Evolutionary conservation across 345 rosid species (phyloP).

Genomic region (Pelargonium nanum): DNA sequence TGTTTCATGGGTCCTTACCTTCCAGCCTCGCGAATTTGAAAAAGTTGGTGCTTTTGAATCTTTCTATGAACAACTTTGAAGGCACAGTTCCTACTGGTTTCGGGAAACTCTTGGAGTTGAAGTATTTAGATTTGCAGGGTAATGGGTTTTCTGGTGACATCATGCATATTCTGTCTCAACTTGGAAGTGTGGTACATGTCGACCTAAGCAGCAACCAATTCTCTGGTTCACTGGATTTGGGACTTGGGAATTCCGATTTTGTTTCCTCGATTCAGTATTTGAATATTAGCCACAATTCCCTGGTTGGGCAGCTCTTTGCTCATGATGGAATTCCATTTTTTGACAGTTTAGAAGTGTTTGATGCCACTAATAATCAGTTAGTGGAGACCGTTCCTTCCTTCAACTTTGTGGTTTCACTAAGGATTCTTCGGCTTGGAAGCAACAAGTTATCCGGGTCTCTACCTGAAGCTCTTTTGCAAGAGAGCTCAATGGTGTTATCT

Average conservation of each 20-base stretch:
- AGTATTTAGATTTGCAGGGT: constrained; percentile 49
- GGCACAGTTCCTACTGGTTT: constrained; percentile 47
- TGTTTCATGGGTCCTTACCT: constrained; percentile 46
- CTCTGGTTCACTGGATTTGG: constrained; percentile 69
- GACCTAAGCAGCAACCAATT: constrained; percentile 67
- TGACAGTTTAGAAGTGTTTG: constrained; percentile 77
- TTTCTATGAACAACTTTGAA: constrained; percentile 45
- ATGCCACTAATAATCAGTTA: constrained; percentile 69
- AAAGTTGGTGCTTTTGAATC: constrained; percentile 39
- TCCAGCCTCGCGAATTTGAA: constrained; percentile 29
- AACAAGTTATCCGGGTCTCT: constrained; percentile 58
- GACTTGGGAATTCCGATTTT: constrained; percentile 48
- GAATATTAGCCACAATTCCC: constrained; percentile 51
- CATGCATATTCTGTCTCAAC: constrained; percentile 45
- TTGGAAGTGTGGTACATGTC: constrained; percentile 36
- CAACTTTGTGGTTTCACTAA: constrained; percentile 64
- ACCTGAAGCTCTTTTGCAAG: constrained; percentile 59
- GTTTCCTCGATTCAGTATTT: constrained; percentile 51
- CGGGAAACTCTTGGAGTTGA: constrained; percentile 35
- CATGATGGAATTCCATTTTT: constrained; percentile 76
- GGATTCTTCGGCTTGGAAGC: constrained; percentile 54
- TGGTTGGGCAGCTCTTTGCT: constrained; percentile 60
- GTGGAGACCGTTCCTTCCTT: constrained; percentile 63
- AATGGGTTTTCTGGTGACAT: constrained; percentile 65
- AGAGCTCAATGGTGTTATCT: constrained; percentile 61